Conservation (phyloP, 768 basidiomycete genomes). For the Russula sp. region DNA sequence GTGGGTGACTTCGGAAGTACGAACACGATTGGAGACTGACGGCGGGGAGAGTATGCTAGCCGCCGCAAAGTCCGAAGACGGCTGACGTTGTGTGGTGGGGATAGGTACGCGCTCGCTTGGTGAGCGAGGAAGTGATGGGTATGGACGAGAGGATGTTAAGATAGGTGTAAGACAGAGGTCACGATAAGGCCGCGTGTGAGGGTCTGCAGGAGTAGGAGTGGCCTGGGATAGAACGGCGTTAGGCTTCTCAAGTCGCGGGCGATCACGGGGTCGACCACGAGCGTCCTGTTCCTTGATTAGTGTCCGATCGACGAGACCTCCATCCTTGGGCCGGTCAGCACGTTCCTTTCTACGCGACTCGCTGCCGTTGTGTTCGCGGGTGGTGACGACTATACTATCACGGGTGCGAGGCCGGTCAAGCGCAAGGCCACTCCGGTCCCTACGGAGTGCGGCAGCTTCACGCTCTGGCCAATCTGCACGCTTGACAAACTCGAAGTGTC, state of each 20-base stretch:
- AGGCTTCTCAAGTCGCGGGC: constrained; percentile 41
- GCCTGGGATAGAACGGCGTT: constrained; percentile 38
- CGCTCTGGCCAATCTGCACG: constrained; percentile 84
- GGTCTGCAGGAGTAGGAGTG: constrained; percentile 31
- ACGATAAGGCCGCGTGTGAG: constrained; percentile 33
- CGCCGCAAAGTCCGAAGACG: constrained; percentile 13
- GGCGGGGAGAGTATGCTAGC: constrained; percentile 18
- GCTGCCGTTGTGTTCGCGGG: constrained; percentile 31
- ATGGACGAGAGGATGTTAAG: constrained; percentile 38
- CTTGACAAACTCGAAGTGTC: constrained; percentile 78
- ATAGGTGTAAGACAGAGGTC: constrained; percentile 34
- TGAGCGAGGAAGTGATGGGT: constrained; percentile 38
- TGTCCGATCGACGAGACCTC: constrained; percentile 45
- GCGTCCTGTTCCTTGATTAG: constrained; percentile 43
- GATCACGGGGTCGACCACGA: constrained; percentile 63
- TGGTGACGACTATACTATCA: constrained; percentile 40
- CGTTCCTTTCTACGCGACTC: constrained; percentile 37
- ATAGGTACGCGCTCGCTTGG: constrained; percentile 26
- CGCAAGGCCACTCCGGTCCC: constrained; percentile 63
- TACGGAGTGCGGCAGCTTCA: constrained; percentile 64
- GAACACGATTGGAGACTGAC: constrained; percentile 18
- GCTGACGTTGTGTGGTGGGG: constrained; percentile 7
- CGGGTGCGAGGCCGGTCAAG: constrained; percentile 56
- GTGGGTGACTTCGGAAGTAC: constrained; percentile 29
- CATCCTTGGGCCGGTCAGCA: constrained; percentile 45